Evolutionary conservation across 495 filamentous ascomycete genomes (phyloP).

Genomic region (Pyrenula massariospora): DNA sequence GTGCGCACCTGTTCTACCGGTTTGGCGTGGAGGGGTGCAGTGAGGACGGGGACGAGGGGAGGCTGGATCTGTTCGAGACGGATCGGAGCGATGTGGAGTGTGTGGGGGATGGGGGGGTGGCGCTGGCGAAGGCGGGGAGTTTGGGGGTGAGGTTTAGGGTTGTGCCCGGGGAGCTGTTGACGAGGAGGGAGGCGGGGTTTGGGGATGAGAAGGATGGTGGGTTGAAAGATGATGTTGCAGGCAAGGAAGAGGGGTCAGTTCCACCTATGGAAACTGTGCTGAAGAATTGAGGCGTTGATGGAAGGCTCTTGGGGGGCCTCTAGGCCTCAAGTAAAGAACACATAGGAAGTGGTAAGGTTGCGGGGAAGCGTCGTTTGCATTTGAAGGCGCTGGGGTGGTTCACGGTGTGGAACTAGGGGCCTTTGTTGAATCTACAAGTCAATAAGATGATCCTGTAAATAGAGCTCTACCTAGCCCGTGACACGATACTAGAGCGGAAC

Average conservation of each 20-base stretch:
- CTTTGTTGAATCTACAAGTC: too few relatives aligned
- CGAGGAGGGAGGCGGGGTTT: neutral
- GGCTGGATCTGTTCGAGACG: constrained; percentile 13
- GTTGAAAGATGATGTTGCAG: neutral
- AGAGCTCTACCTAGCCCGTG: too few relatives aligned
- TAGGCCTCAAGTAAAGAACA: too few relatives aligned
- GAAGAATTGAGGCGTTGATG: neutral
- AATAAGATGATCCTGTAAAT: too few relatives aligned
- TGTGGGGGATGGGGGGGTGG: constrained; percentile 7
- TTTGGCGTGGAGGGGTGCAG: constrained; percentile 34
- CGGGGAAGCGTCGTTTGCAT: too few relatives aligned
- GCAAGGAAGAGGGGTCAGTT: neutral
- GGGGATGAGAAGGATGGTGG: neutral
- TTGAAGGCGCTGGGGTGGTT: too few relatives aligned
- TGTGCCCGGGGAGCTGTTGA: neutral
- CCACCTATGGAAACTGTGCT: neutral
- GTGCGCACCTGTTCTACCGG: constrained; percentile 27
- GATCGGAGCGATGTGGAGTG: constrained; percentile 11
- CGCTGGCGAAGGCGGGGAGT: constrained; percentile 4
- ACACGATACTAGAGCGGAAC: too few relatives aligned
- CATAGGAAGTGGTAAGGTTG: too few relatives aligned
- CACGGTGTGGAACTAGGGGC: too few relatives aligned
- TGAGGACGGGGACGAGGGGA: constrained; percentile 38
- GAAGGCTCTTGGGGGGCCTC: too few relatives aligned
- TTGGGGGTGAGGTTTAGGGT: constrained; percentile 9